A percentile compares a stretch with the other conserved stretches of the same genome.
Conservation (phyloP, 2,329 filamentous ascomycete species). For the Aspergillus aculeatinus region DNA sequence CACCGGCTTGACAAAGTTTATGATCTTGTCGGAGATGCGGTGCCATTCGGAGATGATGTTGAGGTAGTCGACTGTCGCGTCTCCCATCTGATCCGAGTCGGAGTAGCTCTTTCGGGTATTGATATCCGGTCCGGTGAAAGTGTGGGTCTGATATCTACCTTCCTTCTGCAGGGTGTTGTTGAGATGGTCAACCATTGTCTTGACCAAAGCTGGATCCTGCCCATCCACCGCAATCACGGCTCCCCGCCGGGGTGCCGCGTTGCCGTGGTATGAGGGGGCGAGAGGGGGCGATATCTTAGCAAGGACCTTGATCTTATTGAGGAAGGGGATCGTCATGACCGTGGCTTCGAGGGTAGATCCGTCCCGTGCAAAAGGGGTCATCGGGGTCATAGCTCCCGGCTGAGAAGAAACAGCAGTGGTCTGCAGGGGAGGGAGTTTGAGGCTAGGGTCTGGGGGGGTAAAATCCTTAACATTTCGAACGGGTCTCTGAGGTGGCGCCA, state of each 20-base stretch:
- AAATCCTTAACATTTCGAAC: constrained; percentile 25
- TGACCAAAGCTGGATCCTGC: constrained; percentile 61
- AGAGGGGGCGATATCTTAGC: constrained; percentile 72
- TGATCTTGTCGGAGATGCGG: constrained; percentile 68
- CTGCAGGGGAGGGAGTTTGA: constrained; percentile 56
- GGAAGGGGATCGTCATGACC: constrained; percentile 72
- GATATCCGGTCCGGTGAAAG: constrained; percentile 49
- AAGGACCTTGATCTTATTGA: constrained; percentile 74
- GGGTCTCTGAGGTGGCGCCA: constrained; percentile 59
- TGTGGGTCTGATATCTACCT: constrained; percentile 51
- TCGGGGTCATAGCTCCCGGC: constrained; percentile 21
- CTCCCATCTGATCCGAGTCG: constrained; percentile 39
- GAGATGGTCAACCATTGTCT: constrained; percentile 65
- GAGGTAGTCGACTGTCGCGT: constrained; percentile 60
- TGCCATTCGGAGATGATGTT: constrained; percentile 73
- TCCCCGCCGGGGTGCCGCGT: constrained; percentile 57
- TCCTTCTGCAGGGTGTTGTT: constrained; percentile 53
- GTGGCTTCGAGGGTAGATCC: constrained; percentile 62
- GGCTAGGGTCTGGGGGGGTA: constrained; percentile 47
- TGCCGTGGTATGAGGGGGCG: constrained; percentile 33
- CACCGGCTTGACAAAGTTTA: constrained; percentile 53
- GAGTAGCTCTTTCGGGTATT: constrained; percentile 20
- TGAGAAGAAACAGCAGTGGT: constrained; percentile 30
- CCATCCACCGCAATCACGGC: constrained; percentile 83
- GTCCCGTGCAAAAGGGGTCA: constrained; percentile 32